Conservation (phyloP, 2,329 filamentous ascomycete genomes). For the Exophiala calicioides region DNA sequence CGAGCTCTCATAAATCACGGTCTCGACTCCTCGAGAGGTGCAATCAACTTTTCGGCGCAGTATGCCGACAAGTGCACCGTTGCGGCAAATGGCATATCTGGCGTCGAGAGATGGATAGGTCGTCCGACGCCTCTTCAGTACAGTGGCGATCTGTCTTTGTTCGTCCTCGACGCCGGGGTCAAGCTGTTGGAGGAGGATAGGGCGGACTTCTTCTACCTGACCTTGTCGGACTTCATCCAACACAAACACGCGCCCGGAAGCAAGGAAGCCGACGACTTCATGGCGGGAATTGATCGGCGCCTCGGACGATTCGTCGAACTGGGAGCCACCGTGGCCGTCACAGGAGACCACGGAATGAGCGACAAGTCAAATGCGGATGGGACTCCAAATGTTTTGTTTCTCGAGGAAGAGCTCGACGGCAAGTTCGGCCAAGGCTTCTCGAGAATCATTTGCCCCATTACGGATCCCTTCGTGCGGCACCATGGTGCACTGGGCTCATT, state of each 20-base stretch:
- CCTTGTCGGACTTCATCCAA: constrained; percentile 49
- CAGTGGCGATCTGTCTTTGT: constrained; percentile 47
- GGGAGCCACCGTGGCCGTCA: constrained; percentile 43
- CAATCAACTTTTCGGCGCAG: constrained; percentile 46
- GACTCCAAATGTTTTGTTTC: constrained; percentile 42
- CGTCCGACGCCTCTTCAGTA: constrained; percentile 43
- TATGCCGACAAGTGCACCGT: constrained; percentile 35
- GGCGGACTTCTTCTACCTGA: constrained; percentile 47
- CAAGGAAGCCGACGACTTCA: constrained; percentile 42
- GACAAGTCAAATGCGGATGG: constrained; percentile 40
- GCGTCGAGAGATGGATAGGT: constrained; percentile 43
- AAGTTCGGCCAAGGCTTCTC: constrained; percentile 37
- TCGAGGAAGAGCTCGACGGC: constrained; percentile 41
- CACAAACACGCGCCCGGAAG: constrained; percentile 45
- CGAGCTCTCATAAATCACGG: constrained; percentile 43
- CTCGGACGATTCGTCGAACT: constrained; percentile 38
- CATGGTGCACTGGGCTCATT: constrained; percentile 48
- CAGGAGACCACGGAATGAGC: constrained; percentile 50
- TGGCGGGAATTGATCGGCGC: constrained; percentile 38
- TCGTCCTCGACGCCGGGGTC: constrained; percentile 47
- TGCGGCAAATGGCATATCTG: constrained; percentile 39
- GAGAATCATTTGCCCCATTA: constrained; percentile 48
- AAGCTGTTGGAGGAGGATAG: constrained; percentile 43
- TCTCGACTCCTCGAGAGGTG: constrained; percentile 29
- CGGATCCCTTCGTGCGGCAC: constrained; percentile 47